A percentile compares a stretch with the other conserved stretches of the same genome.
Evolutionary conservation across 495 filamentous ascomycete species (phyloP).

Genomic region (Corynascus novoguineensis): DNA sequence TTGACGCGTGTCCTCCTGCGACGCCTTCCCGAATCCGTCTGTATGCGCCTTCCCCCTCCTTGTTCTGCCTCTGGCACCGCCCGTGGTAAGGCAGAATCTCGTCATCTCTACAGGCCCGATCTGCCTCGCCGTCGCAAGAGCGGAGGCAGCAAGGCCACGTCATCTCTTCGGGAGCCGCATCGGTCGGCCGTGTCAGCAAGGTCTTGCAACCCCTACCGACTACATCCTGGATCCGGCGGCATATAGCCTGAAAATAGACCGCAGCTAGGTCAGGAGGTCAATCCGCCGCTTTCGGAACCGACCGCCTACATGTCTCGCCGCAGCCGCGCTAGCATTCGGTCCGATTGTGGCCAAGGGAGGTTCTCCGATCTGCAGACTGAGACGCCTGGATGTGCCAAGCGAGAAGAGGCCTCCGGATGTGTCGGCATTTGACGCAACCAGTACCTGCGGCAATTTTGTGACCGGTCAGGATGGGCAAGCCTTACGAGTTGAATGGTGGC

Average conservation of each 20-base stretch:
- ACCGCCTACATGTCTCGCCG: constrained; percentile 5
- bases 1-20: background rate
- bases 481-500: background rate
- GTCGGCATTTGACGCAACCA: constrained; percentile 1
- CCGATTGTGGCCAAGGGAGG: constrained; percentile 11
- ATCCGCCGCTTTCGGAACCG: constrained; percentile 8
- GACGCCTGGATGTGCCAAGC: constrained; percentile 9
- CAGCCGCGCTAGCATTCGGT: constrained; percentile 12
- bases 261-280: constrained; percentile 9
- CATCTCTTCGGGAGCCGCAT: constrained; percentile 11
- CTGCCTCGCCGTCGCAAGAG: constrained; percentile 15
- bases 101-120: constrained; percentile 12
- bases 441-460: constrained; percentile 16
- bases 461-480: constrained; percentile 5
- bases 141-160: constrained; percentile 17
- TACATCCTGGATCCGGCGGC: background rate
- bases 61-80: constrained; percentile 5
- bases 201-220: constrained; percentile 3
- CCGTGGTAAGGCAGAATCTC: constrained; percentile 15
- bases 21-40: constrained; percentile 8
- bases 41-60: constrained; percentile 5
- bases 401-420: background rate
- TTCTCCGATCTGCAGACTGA: constrained; percentile 7
- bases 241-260: constrained; percentile 7
- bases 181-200: constrained; percentile 11